Conservation (phyloP, 169 alveolate species). For the Plasmodium fragile region DNA sequence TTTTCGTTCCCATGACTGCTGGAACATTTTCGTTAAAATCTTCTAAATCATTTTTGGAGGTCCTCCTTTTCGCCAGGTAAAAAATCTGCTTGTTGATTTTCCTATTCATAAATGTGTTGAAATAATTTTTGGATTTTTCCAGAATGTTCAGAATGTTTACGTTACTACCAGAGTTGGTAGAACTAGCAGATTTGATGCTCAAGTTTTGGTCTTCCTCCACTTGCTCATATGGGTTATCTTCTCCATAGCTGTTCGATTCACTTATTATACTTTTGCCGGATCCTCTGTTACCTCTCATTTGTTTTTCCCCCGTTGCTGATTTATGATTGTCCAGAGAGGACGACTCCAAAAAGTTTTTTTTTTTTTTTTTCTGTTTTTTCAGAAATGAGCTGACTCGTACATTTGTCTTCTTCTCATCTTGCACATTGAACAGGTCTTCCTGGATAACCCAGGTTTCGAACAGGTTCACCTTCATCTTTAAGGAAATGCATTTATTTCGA, state of each 20-base stretch:
- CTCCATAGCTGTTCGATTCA: background rate
- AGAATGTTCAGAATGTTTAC: conserved; percentile 44
- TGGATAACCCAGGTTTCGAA: conserved; percentile 60
- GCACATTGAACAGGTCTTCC: conserved; percentile 21
- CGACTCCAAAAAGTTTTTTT: background rate
- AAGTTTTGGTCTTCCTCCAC: conserved; percentile 2
- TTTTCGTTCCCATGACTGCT: background rate
- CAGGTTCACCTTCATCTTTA: conserved; percentile 19
- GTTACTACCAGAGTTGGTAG: conserved; percentile 35
- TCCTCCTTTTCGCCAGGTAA: conserved; percentile 28
- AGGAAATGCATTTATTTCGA: background rate
- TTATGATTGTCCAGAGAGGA: background rate
- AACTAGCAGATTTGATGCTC: conserved; percentile 38
- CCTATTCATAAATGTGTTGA: conserved; percentile 50
- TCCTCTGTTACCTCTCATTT: background rate
- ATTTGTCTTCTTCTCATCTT: background rate
- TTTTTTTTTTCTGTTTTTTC: conserved; percentile 2
- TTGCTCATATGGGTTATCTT: background rate
- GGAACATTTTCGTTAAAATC: conserved; percentile 14
- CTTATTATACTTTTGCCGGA: background rate
- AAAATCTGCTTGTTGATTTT: conserved; percentile 51
- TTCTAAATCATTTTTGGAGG: conserved; percentile 7
- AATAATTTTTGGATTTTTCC: conserved; percentile 14
- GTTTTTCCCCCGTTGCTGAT: background rate
- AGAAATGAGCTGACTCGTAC: conserved; percentile 20